These are phyloP conservation scores for Rhizopogon vinicolor DNA, from an alignment of 768 basidiomycete species.

Conservation along the genomic window DNA sequence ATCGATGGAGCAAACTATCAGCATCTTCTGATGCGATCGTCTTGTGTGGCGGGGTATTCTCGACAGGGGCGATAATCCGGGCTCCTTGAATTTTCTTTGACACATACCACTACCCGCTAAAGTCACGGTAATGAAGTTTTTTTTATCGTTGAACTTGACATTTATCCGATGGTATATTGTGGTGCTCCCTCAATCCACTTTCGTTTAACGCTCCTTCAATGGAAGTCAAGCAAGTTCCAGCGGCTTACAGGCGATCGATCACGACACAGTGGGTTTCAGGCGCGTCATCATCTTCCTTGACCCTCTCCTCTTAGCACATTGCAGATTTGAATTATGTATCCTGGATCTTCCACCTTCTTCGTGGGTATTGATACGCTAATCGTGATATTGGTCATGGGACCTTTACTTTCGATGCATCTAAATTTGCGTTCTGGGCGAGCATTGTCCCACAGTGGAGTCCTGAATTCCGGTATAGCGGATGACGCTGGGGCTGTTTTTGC, in stretches of 20 bases:
- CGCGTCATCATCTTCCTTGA: background rate
- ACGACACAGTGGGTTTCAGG: background rate
- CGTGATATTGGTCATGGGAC: background rate
- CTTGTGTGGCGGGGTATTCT: conserved; percentile 16
- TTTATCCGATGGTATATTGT: background rate
- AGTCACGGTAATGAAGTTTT: conserved; percentile 20
- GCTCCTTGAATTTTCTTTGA: conserved; percentile 1
- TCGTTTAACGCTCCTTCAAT: background rate
- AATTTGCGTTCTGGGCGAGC: background rate
- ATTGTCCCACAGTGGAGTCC: background rate
- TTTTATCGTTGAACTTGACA: background rate
- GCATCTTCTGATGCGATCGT: conserved; percentile 22
- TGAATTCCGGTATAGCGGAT: background rate
- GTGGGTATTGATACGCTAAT: background rate
- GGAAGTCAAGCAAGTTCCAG: background rate
- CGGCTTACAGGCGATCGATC: background rate
- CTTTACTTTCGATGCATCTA: background rate
- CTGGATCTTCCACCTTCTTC: conserved; percentile 1
- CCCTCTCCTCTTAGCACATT: background rate
- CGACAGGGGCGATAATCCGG: conserved; percentile 6
- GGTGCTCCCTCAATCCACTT: background rate
- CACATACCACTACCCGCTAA: conserved; percentile 1
- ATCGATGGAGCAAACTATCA: conserved; percentile 20
- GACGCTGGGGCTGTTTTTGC: background rate
- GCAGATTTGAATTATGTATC: background rate